These are phyloP conservation scores for Triticum timopheevii DNA, from an alignment of 176 grass and related monocot genomes.

Conservation along the genomic window DNA sequence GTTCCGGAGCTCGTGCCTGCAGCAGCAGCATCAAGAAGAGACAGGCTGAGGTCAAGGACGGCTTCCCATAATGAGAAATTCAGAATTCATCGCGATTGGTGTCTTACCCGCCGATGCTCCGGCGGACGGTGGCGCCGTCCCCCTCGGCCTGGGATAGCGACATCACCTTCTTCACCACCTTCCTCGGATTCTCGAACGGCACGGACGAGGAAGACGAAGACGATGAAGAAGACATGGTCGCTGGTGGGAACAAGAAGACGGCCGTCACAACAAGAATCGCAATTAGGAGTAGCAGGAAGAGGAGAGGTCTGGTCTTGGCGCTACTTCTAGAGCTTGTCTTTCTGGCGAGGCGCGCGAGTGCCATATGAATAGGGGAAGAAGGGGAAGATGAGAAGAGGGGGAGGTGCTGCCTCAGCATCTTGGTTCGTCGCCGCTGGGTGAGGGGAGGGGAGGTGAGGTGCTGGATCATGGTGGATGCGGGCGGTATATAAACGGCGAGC, in stretches of 20 bases:
- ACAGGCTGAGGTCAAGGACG: neutral
- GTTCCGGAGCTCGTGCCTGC: constrained; percentile 57
- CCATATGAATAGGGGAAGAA: neutral
- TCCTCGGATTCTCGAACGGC: constrained; percentile 48
- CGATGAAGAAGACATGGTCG: constrained; percentile 7
- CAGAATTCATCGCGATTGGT: neutral
- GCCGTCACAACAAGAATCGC: neutral
- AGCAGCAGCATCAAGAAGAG: neutral
- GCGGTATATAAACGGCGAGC: neutral
- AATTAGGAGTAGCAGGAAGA: neutral
- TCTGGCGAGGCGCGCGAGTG: neutral
- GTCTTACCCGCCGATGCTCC: constrained; percentile 68
- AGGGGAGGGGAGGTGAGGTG: neutral
- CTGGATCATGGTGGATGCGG: neutral
- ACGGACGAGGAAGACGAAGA: too few relatives aligned
- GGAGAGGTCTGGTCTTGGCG: neutral
- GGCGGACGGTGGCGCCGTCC: neutral
- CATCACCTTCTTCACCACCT: constrained; percentile 61
- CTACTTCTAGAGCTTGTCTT: neutral
- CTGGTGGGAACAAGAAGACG: constrained; percentile 1
- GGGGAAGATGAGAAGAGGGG: neutral
- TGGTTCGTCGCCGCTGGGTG: neutral
- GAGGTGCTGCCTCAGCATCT: neutral
- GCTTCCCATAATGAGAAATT: neutral
- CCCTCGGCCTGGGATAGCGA: neutral